A percentile compares a stretch with the other conserved stretches of the same genome.
phyloP scores from a whole-genome alignment of 345 rosid genomes.

The Citrus reticulata region DNA sequence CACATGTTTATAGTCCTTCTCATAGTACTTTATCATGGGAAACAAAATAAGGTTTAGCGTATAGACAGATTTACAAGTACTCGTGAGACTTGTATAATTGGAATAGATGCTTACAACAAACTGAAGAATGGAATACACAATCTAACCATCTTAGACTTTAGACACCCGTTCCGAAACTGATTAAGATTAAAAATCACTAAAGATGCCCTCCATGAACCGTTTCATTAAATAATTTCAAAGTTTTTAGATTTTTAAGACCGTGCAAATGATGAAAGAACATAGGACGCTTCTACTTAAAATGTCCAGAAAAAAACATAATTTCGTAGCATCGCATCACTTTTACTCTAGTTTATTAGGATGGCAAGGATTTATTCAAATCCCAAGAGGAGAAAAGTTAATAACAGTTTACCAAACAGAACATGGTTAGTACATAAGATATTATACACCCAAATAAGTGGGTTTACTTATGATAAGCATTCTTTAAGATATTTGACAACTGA shows the following conservation, averaged over 20 bases:
- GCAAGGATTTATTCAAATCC: not conserved
- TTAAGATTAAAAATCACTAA: not conserved
- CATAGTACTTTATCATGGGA: not conserved
- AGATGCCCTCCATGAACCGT: not conserved
- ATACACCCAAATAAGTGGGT: not conserved
- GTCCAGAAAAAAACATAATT: not conserved
- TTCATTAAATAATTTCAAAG: not conserved
- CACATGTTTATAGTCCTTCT: conserved; percentile 15
- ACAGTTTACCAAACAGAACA: not conserved
- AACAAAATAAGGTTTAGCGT: not conserved
- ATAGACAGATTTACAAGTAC: not conserved
- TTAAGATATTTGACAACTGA: not conserved
- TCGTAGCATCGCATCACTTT: not conserved
- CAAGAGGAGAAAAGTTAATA: not conserved
- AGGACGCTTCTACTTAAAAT: not conserved
- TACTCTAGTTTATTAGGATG: not conserved
- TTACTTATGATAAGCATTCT: not conserved
- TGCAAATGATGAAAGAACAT: not conserved
- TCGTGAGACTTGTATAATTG: not conserved
- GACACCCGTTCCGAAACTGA: not conserved
- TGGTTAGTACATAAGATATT: not conserved
- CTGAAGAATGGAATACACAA: not conserved
- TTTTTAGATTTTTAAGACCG: not conserved
- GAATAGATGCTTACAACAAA: not conserved
- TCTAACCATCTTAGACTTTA: not conserved